Percentiles rank a stretch among this genome's conserved stretches.
These are phyloP conservation scores for Aspergillus saccharolyticus DNA, from an alignment of 495 filamentous ascomycete species.

Conservation along the genomic window DNA sequence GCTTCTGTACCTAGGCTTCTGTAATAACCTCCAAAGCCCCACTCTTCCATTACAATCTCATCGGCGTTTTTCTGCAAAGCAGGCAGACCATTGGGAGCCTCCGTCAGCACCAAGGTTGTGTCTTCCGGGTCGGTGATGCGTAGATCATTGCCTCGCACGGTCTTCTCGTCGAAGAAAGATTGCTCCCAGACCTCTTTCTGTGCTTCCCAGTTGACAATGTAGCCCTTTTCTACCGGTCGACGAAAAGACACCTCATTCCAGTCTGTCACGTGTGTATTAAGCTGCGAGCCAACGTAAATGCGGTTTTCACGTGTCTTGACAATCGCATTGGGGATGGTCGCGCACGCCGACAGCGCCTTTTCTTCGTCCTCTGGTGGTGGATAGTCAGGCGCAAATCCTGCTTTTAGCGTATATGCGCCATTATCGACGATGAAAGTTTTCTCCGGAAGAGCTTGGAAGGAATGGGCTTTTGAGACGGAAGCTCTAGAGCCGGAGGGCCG, in stretches of 20 bases:
- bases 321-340: slow-evolving; percentile 80
- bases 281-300: slow-evolving; percentile 71
- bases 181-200: slow-evolving; percentile 95
- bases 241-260: slow-evolving; percentile 87
- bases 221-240: slow-evolving; percentile 91
- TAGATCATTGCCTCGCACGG: slow-evolving; percentile 40
- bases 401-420: slow-evolving; percentile 90
- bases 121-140: slow-evolving; percentile 54
- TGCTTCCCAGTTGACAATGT: slow-evolving; percentile 92
- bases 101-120: slow-evolving; percentile 77
- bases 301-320: slow-evolving; percentile 75
- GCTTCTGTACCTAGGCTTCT: slow-evolving; percentile 52
- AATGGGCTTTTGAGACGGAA: slow-evolving; percentile 13
- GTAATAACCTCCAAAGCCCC: slow-evolving; percentile 84
- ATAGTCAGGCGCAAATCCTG: slow-evolving; percentile 62
- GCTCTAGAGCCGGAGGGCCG: slow-evolving; percentile 30
- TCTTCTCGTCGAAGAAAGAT: slow-evolving; percentile 75
- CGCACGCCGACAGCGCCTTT: slow-evolving; percentile 45
- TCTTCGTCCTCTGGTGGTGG: slow-evolving; percentile 36
- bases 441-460: slow-evolving; percentile 42
- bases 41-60: slow-evolving; percentile 97
- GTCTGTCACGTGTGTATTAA: slow-evolving; percentile 70
- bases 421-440: slow-evolving; percentile 89
- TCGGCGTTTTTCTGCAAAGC: slow-evolving; percentile 83
- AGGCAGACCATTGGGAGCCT: slow-evolving; percentile 83